Evolutionary conservation across 2,329 filamentous ascomycete genomes (phyloP).

Genomic region (Exophiala viscosa): DNA sequence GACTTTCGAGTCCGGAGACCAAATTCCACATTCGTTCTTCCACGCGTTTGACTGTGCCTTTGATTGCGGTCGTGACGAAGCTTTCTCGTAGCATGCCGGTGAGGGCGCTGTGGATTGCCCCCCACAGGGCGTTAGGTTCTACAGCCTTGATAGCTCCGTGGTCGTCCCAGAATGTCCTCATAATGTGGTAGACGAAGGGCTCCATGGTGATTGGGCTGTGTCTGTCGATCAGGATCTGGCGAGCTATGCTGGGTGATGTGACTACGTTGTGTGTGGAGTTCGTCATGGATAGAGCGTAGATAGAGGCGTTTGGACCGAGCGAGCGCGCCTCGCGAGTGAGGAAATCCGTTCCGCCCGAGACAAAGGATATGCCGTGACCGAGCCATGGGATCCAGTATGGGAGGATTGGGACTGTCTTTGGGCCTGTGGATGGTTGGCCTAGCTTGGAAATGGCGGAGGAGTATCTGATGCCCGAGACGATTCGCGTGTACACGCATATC

Average conservation of each 20-base stretch:
- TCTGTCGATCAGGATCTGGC: conserved; percentile 37
- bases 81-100: conserved; percentile 46
- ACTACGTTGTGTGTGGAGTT: conserved; percentile 51
- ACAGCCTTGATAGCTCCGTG: conserved; percentile 36
- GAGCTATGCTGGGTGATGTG: conserved; percentile 46
- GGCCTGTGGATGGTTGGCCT: conserved; percentile 24
- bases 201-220: conserved; percentile 30
- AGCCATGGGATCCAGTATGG: conserved; percentile 61
- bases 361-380: conserved; percentile 51
- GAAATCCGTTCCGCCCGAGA: conserved; percentile 21
- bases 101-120: conserved; percentile 37
- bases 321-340: conserved; percentile 8
- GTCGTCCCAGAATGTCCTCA: conserved; percentile 45
- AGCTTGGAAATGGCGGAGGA: conserved; percentile 29
- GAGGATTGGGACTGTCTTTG: conserved; percentile 43
- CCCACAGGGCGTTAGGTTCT: conserved; percentile 33
- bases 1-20: conserved; percentile 56
- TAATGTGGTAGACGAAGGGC: conserved; percentile 33
- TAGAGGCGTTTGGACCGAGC: conserved; percentile 20
- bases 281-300: conserved; percentile 17
- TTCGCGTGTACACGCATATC: conserved; percentile 37
- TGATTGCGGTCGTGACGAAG: conserved; percentile 38
- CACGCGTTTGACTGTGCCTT: conserved; percentile 37
- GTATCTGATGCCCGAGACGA: conserved; percentile 34
- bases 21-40: conserved; percentile 52